phyloP scores from a whole-genome alignment of 2,329 filamentous ascomycete genomes.

The Hymenoscyphus linearis region DNA sequence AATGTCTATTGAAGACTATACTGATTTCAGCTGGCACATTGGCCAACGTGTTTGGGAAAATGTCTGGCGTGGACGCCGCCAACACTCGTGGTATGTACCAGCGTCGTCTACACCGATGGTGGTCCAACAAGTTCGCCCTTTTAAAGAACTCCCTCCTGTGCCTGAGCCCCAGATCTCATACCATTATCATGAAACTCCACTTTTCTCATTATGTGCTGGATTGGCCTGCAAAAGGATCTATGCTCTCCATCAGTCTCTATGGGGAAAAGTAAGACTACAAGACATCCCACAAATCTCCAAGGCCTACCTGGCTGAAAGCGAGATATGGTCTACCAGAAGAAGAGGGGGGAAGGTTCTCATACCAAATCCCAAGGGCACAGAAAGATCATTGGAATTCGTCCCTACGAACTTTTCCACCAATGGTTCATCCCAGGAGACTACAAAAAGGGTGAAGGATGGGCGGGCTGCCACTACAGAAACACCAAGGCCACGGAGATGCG shows the following conservation, averaged over 20 bases:
- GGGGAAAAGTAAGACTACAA: not conserved
- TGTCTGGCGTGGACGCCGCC: no score
- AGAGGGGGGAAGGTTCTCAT: no score
- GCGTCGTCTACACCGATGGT: no score
- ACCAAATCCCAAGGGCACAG: no score
- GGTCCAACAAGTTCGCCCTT: no score
- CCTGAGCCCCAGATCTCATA: not conserved
- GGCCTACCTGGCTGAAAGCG: not conserved
- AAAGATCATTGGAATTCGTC: not conserved
- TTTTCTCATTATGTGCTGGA: not conserved
- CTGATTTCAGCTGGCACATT: no score
- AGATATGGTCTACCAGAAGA: no score
- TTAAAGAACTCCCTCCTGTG: no score
- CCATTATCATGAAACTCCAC: not conserved
- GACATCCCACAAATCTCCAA: not conserved
- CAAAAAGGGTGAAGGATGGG: not conserved
- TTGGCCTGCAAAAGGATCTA: not conserved
- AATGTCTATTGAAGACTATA: no score
- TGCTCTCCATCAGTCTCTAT: not conserved
- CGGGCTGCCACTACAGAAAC: not conserved
- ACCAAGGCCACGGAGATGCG: not conserved
- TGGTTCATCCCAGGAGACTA: not conserved
- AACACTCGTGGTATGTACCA: no score
- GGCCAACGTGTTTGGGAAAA: no score
- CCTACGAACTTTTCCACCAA: not conserved